Evolutionary conservation across 768 basidiomycete genomes (phyloP), one percentile per base, ranked within the genome.

Genomic region (Tylopilus sp.): DNA sequence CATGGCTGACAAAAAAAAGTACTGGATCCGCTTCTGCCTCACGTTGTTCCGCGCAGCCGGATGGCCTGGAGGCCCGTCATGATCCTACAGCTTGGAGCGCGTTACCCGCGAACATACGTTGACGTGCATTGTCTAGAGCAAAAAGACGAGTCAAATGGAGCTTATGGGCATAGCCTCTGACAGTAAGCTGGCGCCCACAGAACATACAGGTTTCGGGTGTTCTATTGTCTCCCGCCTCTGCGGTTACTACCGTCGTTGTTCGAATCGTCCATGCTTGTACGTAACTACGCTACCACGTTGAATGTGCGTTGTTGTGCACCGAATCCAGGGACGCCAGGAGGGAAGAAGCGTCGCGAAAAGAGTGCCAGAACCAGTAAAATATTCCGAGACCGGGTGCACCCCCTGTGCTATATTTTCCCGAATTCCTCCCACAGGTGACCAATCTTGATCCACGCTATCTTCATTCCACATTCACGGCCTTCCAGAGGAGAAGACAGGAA

Each of bases 391-490:
- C 46, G 60, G 41, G 52, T 48, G 44, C 48, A 14, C 25, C 60
- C 56, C 66, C 63, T 60, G 55, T 60, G 49, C 45, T 38, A 53
- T 50, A n/a, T 53, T 46, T n/a, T 50, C 50, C 28, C 42, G 34
- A 50, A 29, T 29, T 48, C 45, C 57, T 56, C 51, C 48, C 63
- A 58, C 61, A 59, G 57, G 42, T 63, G 55, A 56, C 55, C 45
- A 62, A 59, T 64, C 63, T 67, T 59, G 67, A 69, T 70, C 67
- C 54, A 61, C 65, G 55, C 63, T 58, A 57, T 57, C 58, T 60
- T 60, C 53, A 52, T 63, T 63, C 60, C 55, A 62, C 54, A 65
- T 66, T 55, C 53, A 58, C 63, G 53, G 56, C 56, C 59, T 62
- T 62, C 64, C 54, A 59, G 54, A 56, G 60, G 56, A 36, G 36